Percentiles rank a stretch among this genome's conserved stretches.
Conservation (phyloP, 139 green algal species). For the Pleodorina starrii region DNA sequence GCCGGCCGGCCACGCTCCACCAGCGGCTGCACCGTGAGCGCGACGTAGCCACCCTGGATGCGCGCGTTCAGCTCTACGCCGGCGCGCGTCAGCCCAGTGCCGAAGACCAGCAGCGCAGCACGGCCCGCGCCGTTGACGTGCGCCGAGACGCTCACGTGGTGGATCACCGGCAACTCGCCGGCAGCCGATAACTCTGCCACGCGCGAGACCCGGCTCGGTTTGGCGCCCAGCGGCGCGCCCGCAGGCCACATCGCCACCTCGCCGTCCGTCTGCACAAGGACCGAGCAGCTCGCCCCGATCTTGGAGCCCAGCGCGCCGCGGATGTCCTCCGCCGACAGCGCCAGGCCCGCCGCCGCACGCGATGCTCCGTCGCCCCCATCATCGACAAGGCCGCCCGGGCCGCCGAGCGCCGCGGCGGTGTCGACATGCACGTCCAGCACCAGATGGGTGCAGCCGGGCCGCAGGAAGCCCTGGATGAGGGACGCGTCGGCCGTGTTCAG, state of each 20-base stretch:
- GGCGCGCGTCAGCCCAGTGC: background rate
- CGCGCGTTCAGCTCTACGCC: slow-evolving; percentile 16
- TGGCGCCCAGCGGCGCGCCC: background rate
- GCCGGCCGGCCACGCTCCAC: background rate
- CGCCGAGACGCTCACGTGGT: background rate
- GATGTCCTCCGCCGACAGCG: background rate
- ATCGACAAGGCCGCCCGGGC: background rate
- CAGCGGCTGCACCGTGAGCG: background rate
- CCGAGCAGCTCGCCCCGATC: background rate
- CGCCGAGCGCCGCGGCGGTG: background rate
- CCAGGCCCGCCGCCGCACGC: background rate
- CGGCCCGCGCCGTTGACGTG: background rate
- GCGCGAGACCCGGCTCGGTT: background rate
- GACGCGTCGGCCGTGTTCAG: slow-evolving; percentile 21
- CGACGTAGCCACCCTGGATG: slow-evolving; percentile 36
- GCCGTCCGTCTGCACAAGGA: slow-evolving; percentile 1
- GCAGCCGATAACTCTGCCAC: background rate
- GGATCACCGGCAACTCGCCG: background rate
- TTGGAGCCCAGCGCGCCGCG: background rate
- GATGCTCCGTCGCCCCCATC: background rate
- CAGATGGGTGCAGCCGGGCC: slow-evolving; percentile 50
- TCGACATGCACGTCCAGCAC: slow-evolving; percentile 31
- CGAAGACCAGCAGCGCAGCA: background rate
- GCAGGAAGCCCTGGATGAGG: slow-evolving; percentile 47
- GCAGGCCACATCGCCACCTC: slow-evolving; percentile 6